These are phyloP conservation scores for Gossypium mustelinum DNA, from an alignment of 345 rosid genomes.

Conservation along the genomic window DNA sequence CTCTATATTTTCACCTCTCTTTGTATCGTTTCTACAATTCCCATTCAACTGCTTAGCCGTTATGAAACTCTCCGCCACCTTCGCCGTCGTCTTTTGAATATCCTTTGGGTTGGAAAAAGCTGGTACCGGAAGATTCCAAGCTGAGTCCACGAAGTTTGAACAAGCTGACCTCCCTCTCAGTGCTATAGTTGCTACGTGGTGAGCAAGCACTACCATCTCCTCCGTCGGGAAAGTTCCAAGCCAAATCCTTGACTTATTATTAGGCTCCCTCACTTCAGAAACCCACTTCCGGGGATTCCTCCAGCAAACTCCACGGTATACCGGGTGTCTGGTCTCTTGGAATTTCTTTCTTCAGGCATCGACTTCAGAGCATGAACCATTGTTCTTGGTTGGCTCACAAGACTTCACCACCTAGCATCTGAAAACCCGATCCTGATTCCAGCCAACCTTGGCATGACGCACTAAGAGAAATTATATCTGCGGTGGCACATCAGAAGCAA, in stretches of 20 bases:
- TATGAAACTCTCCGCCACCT: slow-evolving; percentile 50
- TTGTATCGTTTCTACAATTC: background rate
- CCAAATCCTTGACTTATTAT: slow-evolving; percentile 86
- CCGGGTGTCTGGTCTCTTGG: slow-evolving; percentile 81
- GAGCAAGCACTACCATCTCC: slow-evolving; percentile 94
- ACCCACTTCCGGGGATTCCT: slow-evolving; percentile 85
- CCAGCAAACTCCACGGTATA: slow-evolving; percentile 68
- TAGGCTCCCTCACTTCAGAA: slow-evolving; percentile 79
- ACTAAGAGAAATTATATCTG: slow-evolving; percentile 32
- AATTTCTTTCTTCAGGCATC: slow-evolving; percentile 60
- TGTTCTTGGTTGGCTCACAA: slow-evolving; percentile 48
- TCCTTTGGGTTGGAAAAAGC: slow-evolving; percentile 54
- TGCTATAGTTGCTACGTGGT: slow-evolving; percentile 76
- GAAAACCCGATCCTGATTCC: slow-evolving; percentile 31
- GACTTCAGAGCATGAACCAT: slow-evolving; percentile 27
- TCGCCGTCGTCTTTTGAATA: slow-evolving; percentile 69
- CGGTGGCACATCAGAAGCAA: slow-evolving; percentile 36
- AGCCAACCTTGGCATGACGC: slow-evolving; percentile 35
- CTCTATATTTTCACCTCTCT: background rate
- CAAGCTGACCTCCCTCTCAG: slow-evolving; percentile 72
- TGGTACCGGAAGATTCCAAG: slow-evolving; percentile 64
- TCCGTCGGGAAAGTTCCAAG: slow-evolving; percentile 66
- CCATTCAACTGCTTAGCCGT: slow-evolving; percentile 22
- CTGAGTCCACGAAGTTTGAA: slow-evolving; percentile 84
- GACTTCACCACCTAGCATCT: slow-evolving; percentile 40